Evolutionary conservation across 164 flowering plant genomes (phyloP), one percentile per base, ranked within the genome.

Genomic region (Vitis amurensis): DNA sequence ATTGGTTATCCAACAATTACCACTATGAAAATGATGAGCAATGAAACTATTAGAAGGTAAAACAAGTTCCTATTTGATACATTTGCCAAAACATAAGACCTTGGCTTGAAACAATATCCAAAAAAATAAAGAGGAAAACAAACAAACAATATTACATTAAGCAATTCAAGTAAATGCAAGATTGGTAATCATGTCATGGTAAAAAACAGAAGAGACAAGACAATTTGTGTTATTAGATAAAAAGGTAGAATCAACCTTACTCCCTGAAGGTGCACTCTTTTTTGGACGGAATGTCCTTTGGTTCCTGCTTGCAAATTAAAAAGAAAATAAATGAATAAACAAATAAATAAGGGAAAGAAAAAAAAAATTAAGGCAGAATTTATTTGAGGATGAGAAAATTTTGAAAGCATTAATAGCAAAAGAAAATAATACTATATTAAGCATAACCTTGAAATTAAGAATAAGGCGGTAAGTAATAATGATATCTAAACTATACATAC

Each of bases 221-320:
- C 59, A 17, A 56, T 8, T 56, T 13, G 4, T 17, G 11, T 13
- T 17, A 14, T 23, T 59, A 27, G 53, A 9, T 49, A 56, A 13
- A 64, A 30, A 64, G 49, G 7, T 4, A 31, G 61, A 55, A 71
- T 67, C 58, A 64, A 94, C 98, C 98, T 94, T 94, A 82, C 96
- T 94, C 70, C 99, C 98, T 12, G 98, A 89, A 3, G 97, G 98
- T 15, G 94, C 92, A 80, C 94, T 94, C 80, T 94, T 94, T 73
- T 94, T 94, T 8, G 97, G 99, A 66, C 98, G 94, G 69, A 94
- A 94, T 61, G 99, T 94, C 73, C 83, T 87, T 62, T 94, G 98
- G 71, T 89, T 93, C 87, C 98, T 93, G 87, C 73, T 74, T 59
- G 7, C 44, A 31, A 31, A 31, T 31, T 6, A 31, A 31, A 31